phyloP scores from a whole-genome alignment of 108 stramenopile species.

The Nitzschia putrida region DNA sequence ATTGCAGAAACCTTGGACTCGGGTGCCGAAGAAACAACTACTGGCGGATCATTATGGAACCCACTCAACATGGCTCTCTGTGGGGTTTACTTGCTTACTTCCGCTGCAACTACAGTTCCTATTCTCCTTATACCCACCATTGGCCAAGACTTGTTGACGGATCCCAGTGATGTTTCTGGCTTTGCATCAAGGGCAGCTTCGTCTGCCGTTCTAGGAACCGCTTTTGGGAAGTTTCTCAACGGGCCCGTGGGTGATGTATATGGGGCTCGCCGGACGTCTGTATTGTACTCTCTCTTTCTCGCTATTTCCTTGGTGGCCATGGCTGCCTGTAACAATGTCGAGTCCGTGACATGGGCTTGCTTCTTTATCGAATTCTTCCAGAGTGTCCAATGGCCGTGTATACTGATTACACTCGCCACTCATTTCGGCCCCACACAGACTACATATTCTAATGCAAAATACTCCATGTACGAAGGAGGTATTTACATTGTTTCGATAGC shows the following conservation, averaged over 20 bases:
- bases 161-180: conserved; percentile 36
- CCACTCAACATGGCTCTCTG: conserved; percentile 69
- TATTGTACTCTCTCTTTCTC: conserved; percentile 48
- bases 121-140: conserved; percentile 66
- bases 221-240: conserved; percentile 79
- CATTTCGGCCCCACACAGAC: conserved; percentile 45
- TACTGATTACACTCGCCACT: conserved; percentile 68
- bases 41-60: conserved; percentile 45
- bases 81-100: conserved; percentile 48
- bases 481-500: conserved; percentile 71
- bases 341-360: conserved; percentile 54
- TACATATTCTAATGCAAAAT: neutral
- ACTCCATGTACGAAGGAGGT: conserved; percentile 63
- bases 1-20: conserved; percentile 28
- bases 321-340: conserved; percentile 40
- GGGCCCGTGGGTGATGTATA: conserved; percentile 69
- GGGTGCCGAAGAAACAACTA: conserved; percentile 4
- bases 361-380: conserved; percentile 74
- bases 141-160: conserved; percentile 41
- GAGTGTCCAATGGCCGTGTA: conserved; percentile 73
- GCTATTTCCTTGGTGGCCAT: conserved; percentile 53
- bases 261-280: conserved; percentile 64
- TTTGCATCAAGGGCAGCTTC: conserved; percentile 70
- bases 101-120: conserved; percentile 65
- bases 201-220: conserved; percentile 64